Evolutionary conservation across 2,329 filamentous ascomycete species (phyloP).

Genomic region (Ilyonectria sp.): DNA sequence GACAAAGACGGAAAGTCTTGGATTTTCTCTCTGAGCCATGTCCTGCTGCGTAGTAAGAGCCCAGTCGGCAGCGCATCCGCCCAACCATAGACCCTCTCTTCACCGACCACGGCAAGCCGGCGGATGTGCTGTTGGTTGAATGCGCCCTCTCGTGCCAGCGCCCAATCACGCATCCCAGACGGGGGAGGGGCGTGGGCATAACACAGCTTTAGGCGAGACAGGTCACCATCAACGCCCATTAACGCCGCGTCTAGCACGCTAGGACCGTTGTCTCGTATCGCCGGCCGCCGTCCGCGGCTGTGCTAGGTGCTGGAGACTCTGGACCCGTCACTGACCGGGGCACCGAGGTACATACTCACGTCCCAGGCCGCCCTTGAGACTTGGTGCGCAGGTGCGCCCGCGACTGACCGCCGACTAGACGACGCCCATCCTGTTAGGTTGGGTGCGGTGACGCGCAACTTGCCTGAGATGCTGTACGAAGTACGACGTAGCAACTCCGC

Average conservation of each 20-base stretch:
- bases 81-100: slow-evolving; percentile 30
- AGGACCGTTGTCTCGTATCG: slow-evolving; percentile 49
- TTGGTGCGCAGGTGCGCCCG: slow-evolving; percentile 33
- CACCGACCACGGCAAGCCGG: slow-evolving; percentile 38
- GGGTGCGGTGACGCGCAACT: slow-evolving; percentile 30
- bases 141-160: slow-evolving; percentile 38
- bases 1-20: neutral
- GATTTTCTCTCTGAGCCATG: neutral
- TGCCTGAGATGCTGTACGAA: slow-evolving; percentile 18
- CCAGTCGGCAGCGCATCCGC: neutral
- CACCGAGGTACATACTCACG: slow-evolving; percentile 29
- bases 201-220: slow-evolving; percentile 45
- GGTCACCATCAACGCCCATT: slow-evolving; percentile 40
- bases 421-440: slow-evolving; percentile 29
- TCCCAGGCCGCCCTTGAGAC: slow-evolving; percentile 29
- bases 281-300: slow-evolving; percentile 50
- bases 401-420: slow-evolving; percentile 34
- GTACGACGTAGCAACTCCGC: neutral
- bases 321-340: slow-evolving; percentile 19
- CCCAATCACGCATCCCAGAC: slow-evolving; percentile 38
- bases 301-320: slow-evolving; percentile 35
- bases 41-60: neutral
- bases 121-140: slow-evolving; percentile 46
- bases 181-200: slow-evolving; percentile 33
- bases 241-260: slow-evolving; percentile 54